Evolutionary conservation across 164 flowering plant genomes (phyloP), one percentile per base, ranked within the genome.

Genomic region (Paratinospora sagittata): DNA sequence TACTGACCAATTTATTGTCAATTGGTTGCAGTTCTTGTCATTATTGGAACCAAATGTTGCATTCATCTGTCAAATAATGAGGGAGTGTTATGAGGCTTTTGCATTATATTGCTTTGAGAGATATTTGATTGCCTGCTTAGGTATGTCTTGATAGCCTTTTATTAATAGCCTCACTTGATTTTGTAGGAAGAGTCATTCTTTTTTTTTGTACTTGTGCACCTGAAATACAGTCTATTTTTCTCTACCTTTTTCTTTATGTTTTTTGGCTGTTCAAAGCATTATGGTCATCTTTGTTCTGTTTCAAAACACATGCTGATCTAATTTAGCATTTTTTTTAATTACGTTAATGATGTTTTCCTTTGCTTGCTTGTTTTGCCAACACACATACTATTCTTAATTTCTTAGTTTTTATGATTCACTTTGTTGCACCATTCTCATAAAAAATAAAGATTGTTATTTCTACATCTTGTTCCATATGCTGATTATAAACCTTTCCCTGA

Each of bases 1-100:
- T 11, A 36, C 49, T 58, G 24, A 37, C 45, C 17, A 23, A 37
- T 6, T 39, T 21, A 27, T 16, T 58, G 33, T 70, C 30, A 17
- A 55, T 8, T 55, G 24, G 21, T 55, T 55, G 24, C 89, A 95
- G 98, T 91, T 85, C 67, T 65, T 91, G 68, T 95, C 99, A 49
- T 73, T 95, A 74, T 69, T 85, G 81, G 81, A 95, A 75, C 81
- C 98, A 19, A 73, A 75, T 75, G 90, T 84, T 72, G 99, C 99
- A 55, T 95, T 95, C 80, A 87, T 87, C 82, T 95, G 85, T 62
- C 89, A 92, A 85, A 81, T 87, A 67, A 87, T 95, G 76, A 87
- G 97, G 68, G 99, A 95, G 75, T 95, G 99, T 76, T 95, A 95
- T 71, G 99, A 95, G 83, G 99, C 99, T 52, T 92, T 95, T 82